These are phyloP conservation scores for Penicillium angulare DNA, from an alignment of 495 filamentous ascomycete genomes.

Conservation along the genomic window DNA sequence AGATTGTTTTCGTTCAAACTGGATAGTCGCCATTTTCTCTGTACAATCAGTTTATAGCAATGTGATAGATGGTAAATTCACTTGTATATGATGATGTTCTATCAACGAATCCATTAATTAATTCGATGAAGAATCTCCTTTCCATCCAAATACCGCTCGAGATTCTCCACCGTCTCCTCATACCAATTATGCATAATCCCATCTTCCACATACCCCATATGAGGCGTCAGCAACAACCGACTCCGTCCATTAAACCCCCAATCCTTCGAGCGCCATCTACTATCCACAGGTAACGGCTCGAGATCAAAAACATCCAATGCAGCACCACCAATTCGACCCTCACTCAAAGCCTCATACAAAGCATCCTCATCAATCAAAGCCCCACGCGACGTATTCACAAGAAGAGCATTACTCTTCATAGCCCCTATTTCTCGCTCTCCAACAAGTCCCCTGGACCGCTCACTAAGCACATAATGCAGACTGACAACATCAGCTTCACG, in stretches of 20 bases:
- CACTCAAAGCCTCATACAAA: slow-evolving; percentile 58
- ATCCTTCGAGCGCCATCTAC: background rate
- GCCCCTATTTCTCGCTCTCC: background rate
- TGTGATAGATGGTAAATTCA: too few species aligned
- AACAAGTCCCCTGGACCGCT: background rate
- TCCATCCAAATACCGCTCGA: background rate
- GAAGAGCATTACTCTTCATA: background rate
- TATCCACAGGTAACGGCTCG: slow-evolving; percentile 31
- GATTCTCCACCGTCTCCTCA: background rate
- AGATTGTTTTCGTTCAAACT: too few species aligned
- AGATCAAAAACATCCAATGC: slow-evolving; percentile 66
- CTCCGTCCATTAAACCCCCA: background rate
- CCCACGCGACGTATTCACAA: slow-evolving; percentile 65
- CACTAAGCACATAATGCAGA: background rate
- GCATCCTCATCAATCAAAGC: slow-evolving; percentile 68
- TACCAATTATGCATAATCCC: background rate
- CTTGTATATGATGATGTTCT: background rate
- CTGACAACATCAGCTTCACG: too few species aligned
- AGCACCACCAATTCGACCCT: slow-evolving; percentile 44
- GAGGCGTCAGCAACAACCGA: background rate
- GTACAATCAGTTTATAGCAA: too few species aligned
- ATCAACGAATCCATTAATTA: background rate
- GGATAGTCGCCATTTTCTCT: too few species aligned
- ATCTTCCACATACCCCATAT: background rate
- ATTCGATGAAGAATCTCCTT: background rate